Evolutionary conservation across 2,329 filamentous ascomycete genomes (phyloP), one percentile per base, ranked within the genome.

Genomic region (Diaporthe citri): DNA sequence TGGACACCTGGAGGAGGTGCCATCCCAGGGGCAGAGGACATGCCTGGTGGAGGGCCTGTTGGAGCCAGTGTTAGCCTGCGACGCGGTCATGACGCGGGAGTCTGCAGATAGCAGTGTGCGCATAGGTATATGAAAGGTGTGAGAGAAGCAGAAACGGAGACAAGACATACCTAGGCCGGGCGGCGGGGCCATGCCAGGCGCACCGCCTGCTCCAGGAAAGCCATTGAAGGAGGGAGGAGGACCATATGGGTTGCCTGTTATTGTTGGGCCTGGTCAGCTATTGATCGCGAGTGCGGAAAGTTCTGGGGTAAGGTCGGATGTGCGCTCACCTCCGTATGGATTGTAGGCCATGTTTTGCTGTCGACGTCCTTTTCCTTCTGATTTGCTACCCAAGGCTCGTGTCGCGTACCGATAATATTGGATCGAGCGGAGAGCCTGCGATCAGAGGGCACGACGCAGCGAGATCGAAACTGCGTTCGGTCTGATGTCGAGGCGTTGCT

Each of bases 21-120:
- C 83, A 95, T 94, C 82, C 95, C 95, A 80, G 95, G 95, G 83
- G 92, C 92, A 83, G 93, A 89, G 81, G 93, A 90, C 90, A 95
- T 94, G 86, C 93, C 94, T 87, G 94, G 94, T 82, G 94, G 93
- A 84, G 93, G 90, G 84, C 91, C 93, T 95, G 76, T 25, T 41
- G 77, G 78, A 56, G 51, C 51, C 43, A 80, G 76, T 77, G 73
- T 52, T 31, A 46, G 74, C 76, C 39, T 77, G 77, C n/a, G 52
- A 28, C 66, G 2, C 20, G n/a, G 17, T 1, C 10, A 46, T 28
- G 22, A 48, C 8, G 8, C 13, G 2, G 6, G 20, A 28, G 20
- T 13, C 10, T 10, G 43, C 43, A 39, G 7, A n/a, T 2, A 28
- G 31, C 64, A 67, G 22, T 22, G 15, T 9, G 20, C n/a, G 20